Evolutionary conservation across 2,329 filamentous ascomycete genomes (phyloP), one percentile per base, ranked within the genome.

Genomic region (Epichloe hybrida): DNA sequence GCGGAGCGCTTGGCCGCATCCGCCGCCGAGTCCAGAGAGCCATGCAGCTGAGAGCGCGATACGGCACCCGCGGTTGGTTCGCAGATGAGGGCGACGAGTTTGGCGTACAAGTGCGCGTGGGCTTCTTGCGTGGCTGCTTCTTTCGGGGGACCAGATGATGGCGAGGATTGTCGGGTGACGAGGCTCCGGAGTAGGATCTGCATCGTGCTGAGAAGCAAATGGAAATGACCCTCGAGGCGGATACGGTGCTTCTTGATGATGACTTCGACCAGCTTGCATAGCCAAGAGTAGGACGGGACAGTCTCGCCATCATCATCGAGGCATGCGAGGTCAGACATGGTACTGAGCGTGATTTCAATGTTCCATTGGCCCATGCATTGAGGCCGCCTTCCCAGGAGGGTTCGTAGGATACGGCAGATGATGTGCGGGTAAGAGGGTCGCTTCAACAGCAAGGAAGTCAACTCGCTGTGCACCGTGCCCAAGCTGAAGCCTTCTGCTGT

Each of bases 151-250:
- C 3, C 3, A 7, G 13, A 27, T 43, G 53, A 21, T 15, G 57
- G 20, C 40, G 58, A 46, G 17, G 53, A 41, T 51, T 65, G 61
- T n/a, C 56, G 56, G 2, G 66, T 58, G 36, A 82, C 66, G 17
- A 83, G 71, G 37, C 71, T 70, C 23, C 67, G 66, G 37, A 84
- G 70, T n/a, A 84, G 73, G 3, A 72, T 65, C 57, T 81, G 75
- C 52, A 84, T 65, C 2, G 72, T 65, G 37, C 71, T 64, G 45
- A 81, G 64, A 5, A 83, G 68, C 43, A 83, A 65, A 58, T 81
- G 80, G 57, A 80, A 79, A 54, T 80, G 80, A 2, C 79, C 79
- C 57, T 81, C 75, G 2, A 84, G 68, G 9, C 80, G 77, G 42
- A 79, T 69, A 5, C 80, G 70, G 61, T 83, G 78, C 45, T 78